These are phyloP conservation scores for Leucaena leucocephala DNA, from an alignment of 306 rosid species.

Conservation along the genomic window DNA sequence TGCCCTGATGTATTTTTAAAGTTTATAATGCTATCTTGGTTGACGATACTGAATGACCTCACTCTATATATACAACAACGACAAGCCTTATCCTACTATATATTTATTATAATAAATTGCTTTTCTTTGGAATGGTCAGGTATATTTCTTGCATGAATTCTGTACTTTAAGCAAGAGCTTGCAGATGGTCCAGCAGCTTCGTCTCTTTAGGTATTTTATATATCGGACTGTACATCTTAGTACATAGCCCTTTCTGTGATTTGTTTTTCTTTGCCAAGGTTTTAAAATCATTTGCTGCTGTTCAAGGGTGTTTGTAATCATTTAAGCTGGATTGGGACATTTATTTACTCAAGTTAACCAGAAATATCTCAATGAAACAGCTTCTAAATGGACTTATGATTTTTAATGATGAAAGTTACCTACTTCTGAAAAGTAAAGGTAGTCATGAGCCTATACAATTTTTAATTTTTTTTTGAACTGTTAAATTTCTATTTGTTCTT, in stretches of 20 bases:
- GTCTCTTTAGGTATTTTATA: conserved; percentile 70
- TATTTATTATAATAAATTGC: background rate
- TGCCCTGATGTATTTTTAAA: background rate
- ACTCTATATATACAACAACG: background rate
- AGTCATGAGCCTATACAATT: background rate
- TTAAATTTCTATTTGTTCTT: background rate
- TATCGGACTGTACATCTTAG: conserved; percentile 18
- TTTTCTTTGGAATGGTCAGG: conserved; percentile 49
- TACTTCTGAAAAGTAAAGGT: conserved; percentile 9
- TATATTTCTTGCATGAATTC: conserved; percentile 84
- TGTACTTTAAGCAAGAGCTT: conserved; percentile 86
- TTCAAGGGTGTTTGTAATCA: conserved; percentile 31
- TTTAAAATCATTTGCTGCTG: conserved; percentile 20
- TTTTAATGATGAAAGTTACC: conserved; percentile 20
- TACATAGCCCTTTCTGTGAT: background rate
- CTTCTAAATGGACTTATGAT: conserved; percentile 18
- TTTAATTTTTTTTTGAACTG: background rate
- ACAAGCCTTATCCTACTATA: background rate
- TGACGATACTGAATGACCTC: background rate
- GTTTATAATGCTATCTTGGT: conserved; percentile 14
- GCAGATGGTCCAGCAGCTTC: conserved; percentile 92
- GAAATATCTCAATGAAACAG: background rate
- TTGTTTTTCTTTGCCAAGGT: background rate
- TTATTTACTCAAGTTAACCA: background rate
- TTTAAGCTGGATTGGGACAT: conserved; percentile 9